Evolutionary conservation across 345 rosid species (phyloP).

Genomic region (Brassica incana): DNA sequence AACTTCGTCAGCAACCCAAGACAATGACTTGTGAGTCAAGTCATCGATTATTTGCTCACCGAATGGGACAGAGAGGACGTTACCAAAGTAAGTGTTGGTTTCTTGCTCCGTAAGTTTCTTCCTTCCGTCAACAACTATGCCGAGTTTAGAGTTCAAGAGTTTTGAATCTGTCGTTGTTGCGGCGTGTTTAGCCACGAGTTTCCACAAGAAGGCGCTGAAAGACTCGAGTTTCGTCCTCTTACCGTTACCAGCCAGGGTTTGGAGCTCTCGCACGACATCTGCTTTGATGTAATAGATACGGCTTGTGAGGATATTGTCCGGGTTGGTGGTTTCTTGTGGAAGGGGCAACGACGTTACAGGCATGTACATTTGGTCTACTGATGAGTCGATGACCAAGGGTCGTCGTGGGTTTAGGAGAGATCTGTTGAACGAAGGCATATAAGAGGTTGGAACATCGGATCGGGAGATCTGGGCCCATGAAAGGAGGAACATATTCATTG

Average conservation of each 20-base stretch:
- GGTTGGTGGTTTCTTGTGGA: slow-evolving; percentile 34
- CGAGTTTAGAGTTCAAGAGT: slow-evolving; percentile 45
- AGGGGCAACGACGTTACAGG: slow-evolving; percentile 50
- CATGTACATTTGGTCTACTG: slow-evolving; percentile 68
- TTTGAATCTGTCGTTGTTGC: slow-evolving; percentile 6
- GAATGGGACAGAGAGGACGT: slow-evolving; percentile 64
- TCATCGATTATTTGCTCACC: slow-evolving; percentile 44
- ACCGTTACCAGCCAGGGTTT: slow-evolving; percentile 41
- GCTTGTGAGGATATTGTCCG: slow-evolving; percentile 44
- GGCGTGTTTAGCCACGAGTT: slow-evolving; percentile 50
- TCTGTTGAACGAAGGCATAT: slow-evolving; percentile 53
- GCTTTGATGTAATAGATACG: slow-evolving; percentile 55
- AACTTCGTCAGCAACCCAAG: slow-evolving; percentile 55
- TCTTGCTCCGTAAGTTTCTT: slow-evolving; percentile 37
- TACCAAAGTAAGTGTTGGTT: slow-evolving; percentile 37
- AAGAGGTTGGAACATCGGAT: slow-evolving; percentile 35
- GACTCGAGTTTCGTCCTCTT: slow-evolving; percentile 64
- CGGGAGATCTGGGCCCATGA: slow-evolving; percentile 67
- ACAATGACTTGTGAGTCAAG: slow-evolving; percentile 46
- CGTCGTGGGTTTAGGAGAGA: slow-evolving; percentile 57
- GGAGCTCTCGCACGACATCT: slow-evolving; percentile 42
- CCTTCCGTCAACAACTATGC: slow-evolving; percentile 75
- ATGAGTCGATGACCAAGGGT: slow-evolving; percentile 38
- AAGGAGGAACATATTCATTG: slow-evolving; percentile 64
- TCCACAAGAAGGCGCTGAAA: slow-evolving; percentile 68